phyloP scores from a whole-genome alignment of 352 stramenopile species.

The Globisporangium camurandrum region DNA sequence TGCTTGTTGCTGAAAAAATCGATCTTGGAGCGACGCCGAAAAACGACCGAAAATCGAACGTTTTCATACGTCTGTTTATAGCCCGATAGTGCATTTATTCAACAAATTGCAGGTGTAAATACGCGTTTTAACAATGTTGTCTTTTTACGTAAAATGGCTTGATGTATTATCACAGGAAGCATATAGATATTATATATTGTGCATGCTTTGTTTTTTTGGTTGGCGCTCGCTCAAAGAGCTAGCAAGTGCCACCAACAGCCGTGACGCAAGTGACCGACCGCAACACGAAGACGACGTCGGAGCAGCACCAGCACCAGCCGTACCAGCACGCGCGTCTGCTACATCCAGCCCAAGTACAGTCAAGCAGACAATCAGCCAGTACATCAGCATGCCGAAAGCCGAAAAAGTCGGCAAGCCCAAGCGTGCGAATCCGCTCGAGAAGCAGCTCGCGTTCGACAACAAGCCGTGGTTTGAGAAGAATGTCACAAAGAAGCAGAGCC shows the following conservation, averaged over 20 bases:
- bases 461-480: slow-evolving; percentile 83
- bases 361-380: no score
- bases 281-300: background rate
- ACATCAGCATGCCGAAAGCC: slow-evolving; percentile 53
- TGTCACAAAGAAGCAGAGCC: slow-evolving; percentile 24
- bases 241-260: slow-evolving; percentile 1
- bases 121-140: no score
- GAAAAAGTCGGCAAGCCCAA: slow-evolving; percentile 65
- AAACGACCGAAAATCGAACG: background rate
- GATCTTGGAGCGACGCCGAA: no score
- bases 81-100: no score
- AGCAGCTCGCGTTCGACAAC: slow-evolving; percentile 80
- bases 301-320: no score
- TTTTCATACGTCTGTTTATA: background rate
- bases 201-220: slow-evolving; percentile 10
- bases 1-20: no score
- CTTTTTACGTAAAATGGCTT: background rate
- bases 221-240: slow-evolving; percentile 7
- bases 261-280: background rate
- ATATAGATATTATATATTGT: background rate
- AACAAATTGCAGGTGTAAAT: no score
- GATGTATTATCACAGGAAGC: background rate
- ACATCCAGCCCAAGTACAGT: no score
- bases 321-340: no score
- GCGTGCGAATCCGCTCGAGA: slow-evolving; percentile 78